Percentiles rank a stretch among this genome's conserved stretches.
Conservation (phyloP, 1,139 yeast species). For the Lodderomyces beijingensis region DNA sequence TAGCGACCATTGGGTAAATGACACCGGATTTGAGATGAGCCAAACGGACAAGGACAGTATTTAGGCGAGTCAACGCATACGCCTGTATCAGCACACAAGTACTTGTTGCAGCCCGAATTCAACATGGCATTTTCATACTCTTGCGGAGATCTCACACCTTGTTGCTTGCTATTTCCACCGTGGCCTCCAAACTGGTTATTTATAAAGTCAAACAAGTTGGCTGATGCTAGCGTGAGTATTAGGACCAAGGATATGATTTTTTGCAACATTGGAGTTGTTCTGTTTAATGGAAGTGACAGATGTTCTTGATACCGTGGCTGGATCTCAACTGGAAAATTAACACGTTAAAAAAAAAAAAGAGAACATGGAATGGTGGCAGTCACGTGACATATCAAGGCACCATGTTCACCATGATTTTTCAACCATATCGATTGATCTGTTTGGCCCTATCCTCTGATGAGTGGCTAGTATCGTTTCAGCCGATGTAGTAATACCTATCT, state of each 20-base stretch:
- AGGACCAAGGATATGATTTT: neutral
- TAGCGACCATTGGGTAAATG: constrained; percentile 62
- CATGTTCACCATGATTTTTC: too few relatives aligned
- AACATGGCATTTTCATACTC: constrained; percentile 28
- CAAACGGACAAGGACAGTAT: constrained; percentile 89
- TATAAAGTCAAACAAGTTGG: constrained; percentile 34
- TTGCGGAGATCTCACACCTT: constrained; percentile 21
- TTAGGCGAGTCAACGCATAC: constrained; percentile 65
- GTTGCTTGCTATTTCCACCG: constrained; percentile 12
- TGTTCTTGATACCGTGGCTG: too few relatives aligned
- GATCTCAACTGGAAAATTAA: too few relatives aligned
- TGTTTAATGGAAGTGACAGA: too few relatives aligned
- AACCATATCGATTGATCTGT: too few relatives aligned
- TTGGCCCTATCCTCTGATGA: too few relatives aligned
- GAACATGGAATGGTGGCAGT: too few relatives aligned
- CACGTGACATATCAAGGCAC: too few relatives aligned
- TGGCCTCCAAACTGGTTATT: constrained; percentile 24
- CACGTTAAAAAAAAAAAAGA: too few relatives aligned
- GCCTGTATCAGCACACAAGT: constrained; percentile 78
- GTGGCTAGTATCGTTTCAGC: too few relatives aligned
- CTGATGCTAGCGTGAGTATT: constrained; percentile 12
- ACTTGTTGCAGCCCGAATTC: constrained; percentile 53
- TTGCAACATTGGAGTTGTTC: constrained; percentile 1
- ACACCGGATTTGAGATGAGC: constrained; percentile 81
- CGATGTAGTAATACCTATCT: too few relatives aligned